Conservation (phyloP, 495 filamentous ascomycete genomes). For the Corynascus novoguineensis region DNA sequence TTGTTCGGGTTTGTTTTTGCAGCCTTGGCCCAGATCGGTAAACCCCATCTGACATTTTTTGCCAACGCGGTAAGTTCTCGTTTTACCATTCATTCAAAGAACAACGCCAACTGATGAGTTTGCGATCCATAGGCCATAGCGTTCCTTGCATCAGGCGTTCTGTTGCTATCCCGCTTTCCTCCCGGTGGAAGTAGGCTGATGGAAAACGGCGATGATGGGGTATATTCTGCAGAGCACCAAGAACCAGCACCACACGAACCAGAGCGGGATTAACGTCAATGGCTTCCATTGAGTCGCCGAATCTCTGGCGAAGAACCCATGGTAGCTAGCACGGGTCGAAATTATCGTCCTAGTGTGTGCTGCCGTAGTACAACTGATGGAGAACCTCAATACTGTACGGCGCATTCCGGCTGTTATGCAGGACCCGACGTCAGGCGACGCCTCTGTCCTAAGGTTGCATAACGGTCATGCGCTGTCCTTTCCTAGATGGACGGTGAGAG, state of each 20-base stretch:
- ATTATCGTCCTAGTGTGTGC: too few relatives aligned
- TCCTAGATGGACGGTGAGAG: too few relatives aligned
- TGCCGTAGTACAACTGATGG: too few relatives aligned
- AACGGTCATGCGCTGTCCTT: too few relatives aligned
- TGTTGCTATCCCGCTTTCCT: slow-evolving; percentile 46
- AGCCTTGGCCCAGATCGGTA: slow-evolving; percentile 43
- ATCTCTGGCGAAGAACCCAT: too few relatives aligned
- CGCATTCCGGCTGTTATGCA: too few relatives aligned
- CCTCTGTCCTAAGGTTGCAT: too few relatives aligned
- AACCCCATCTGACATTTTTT: slow-evolving; percentile 48
- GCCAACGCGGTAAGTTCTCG: slow-evolving; percentile 44
- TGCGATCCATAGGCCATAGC: slow-evolving; percentile 22
- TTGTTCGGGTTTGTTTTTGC: slow-evolving; percentile 53
- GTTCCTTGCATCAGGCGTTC: slow-evolving; percentile 40
- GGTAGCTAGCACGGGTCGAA: too few relatives aligned
- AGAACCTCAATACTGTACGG: too few relatives aligned
- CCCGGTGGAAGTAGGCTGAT: slow-evolving; percentile 39
- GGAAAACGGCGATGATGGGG: slow-evolving; percentile 17
- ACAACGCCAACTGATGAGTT: not conserved
- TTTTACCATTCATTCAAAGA: not conserved
- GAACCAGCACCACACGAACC: not conserved
- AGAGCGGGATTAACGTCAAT: not conserved
- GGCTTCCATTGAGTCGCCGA: too few relatives aligned
- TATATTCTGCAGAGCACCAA: not conserved
- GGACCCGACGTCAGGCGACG: too few relatives aligned